These are phyloP conservation scores for Ceratocystis lukuohia DNA, from an alignment of 2,329 filamentous ascomycete species.

Conservation along the genomic window DNA sequence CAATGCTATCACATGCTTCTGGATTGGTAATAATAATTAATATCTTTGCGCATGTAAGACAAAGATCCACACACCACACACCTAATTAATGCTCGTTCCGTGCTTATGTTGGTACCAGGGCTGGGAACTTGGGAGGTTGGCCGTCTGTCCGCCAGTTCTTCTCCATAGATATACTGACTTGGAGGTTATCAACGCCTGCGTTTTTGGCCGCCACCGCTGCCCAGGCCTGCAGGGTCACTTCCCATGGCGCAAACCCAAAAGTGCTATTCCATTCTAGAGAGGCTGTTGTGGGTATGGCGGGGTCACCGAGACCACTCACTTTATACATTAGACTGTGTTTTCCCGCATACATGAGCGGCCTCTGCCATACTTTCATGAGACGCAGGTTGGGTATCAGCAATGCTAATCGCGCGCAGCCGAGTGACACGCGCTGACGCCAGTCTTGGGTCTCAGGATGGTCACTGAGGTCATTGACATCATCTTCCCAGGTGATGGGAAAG, in stretches of 20 bases:
- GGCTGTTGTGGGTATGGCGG: conserved; percentile 4
- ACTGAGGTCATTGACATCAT: conserved; percentile 21
- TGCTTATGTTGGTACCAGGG: background rate
- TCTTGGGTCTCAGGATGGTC: conserved; percentile 20
- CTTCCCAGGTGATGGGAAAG: conserved; percentile 22
- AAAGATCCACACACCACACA: background rate
- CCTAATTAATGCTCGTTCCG: background rate
- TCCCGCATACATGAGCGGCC: conserved; percentile 23
- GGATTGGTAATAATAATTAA: background rate
- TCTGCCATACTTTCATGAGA: conserved; percentile 20
- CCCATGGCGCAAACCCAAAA: conserved; percentile 22
- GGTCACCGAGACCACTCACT: background rate
- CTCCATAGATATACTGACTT: background rate
- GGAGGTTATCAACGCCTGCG: background rate
- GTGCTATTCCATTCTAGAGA: conserved; percentile 21
- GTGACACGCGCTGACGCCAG: conserved; percentile 22
- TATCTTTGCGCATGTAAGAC: background rate
- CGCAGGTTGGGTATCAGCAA: conserved; percentile 22
- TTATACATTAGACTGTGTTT: conserved; percentile 22
- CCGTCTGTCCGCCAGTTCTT: conserved; percentile 6
- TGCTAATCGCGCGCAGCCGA: conserved; percentile 21
- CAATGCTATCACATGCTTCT: background rate
- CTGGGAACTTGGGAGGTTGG: conserved; percentile 8
- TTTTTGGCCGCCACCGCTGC: conserved; percentile 20
- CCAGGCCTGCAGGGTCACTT: conserved; percentile 22